phyloP scores from a whole-genome alignment of 257 asterid genomes.

The Linderniella brevidens region DNA sequence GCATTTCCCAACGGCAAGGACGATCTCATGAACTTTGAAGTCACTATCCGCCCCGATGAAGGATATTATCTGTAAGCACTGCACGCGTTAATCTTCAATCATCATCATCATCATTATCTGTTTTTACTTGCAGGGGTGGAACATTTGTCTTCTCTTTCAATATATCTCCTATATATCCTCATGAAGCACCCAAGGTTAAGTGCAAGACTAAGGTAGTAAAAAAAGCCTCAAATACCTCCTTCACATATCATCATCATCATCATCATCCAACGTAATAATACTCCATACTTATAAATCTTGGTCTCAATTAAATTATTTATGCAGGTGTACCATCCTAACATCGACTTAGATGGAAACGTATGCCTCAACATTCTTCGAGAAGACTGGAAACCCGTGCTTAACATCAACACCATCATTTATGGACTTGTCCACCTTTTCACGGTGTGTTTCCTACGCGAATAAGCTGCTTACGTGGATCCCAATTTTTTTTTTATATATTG shows the following conservation, averaged over 20 bases:
- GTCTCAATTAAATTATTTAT: conserved; percentile 2
- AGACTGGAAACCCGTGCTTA: conserved; percentile 97
- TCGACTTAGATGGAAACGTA: conserved; percentile 91
- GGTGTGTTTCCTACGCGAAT: conserved; percentile 19
- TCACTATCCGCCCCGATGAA: conserved; percentile 79
- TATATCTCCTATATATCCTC: conserved; percentile 87
- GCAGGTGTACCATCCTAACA: conserved; percentile 95
- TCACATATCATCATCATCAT: not conserved
- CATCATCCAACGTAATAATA: no score
- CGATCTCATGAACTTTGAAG: conserved; percentile 94
- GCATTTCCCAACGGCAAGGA: conserved; percentile 88
- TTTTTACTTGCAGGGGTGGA: conserved; percentile 41
- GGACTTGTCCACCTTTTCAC: conserved; percentile 92
- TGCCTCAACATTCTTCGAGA: conserved; percentile 97
- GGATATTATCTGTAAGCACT: conserved; percentile 66
- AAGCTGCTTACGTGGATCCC: not conserved
- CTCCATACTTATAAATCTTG: not conserved
- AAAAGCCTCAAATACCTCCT: not conserved
- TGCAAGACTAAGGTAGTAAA: conserved; percentile 88
- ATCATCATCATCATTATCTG: conserved; percentile 4
- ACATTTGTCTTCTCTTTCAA: conserved; percentile 81
- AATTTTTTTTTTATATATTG: not conserved
- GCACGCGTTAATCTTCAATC: not conserved
- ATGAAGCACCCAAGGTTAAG: conserved; percentile 97
- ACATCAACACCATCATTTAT: conserved; percentile 76